Base-by-base conservation (phyloP, 306 rosid genomes). In the Pyrus betulifolia region DNA sequence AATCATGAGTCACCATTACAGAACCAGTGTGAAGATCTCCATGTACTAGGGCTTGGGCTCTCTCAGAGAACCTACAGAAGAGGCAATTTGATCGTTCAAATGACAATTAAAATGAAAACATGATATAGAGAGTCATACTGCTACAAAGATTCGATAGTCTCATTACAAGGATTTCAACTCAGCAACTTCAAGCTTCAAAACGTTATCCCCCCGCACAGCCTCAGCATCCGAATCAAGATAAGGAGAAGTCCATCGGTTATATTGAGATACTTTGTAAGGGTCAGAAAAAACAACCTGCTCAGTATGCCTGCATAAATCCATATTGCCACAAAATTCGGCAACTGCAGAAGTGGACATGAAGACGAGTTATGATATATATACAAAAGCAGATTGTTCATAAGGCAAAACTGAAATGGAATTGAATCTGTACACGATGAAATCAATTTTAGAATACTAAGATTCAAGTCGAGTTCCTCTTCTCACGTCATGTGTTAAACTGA, bases 1-100 rank as follows among this genome's bases (percentile, higher is more conserved):
- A 92, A 75, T 95, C 96, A 66, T 11, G 80, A 54, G 97, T 92
- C 46, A 92, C 97, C 99, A 95, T 95, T 42, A 95, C 83, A 23
- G 98, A 95, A 76, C 93, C 82, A 64, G 97, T 92, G 82, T 95
- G 97, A 54, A 95, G 91, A 90, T 95, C 97, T 67, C 97, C 97
- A 69, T 95, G 99, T 77, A 95, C 76, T n/a, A 95, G 89, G 25
- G 97, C 96, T 83, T 92, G 97, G 46, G 92, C 76, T 88, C 91
- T 95, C 92, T 92, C 97, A 45, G 86, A 82, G 83, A 90, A 95
- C 87, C 99, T 95, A 69, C 25, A 80, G 31, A 35, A 81, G 81
- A 76, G 74, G 72, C 46, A 72, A 72, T 55, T 42, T 54, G 44
- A 72, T 28, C 21, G 9, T 19, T 71, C 31, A 46, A 27, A 23